Evolutionary conservation across 805 yeast genomes (phyloP), one percentile per base, ranked within the genome.

Genomic region (Yarrowia porcina): DNA sequence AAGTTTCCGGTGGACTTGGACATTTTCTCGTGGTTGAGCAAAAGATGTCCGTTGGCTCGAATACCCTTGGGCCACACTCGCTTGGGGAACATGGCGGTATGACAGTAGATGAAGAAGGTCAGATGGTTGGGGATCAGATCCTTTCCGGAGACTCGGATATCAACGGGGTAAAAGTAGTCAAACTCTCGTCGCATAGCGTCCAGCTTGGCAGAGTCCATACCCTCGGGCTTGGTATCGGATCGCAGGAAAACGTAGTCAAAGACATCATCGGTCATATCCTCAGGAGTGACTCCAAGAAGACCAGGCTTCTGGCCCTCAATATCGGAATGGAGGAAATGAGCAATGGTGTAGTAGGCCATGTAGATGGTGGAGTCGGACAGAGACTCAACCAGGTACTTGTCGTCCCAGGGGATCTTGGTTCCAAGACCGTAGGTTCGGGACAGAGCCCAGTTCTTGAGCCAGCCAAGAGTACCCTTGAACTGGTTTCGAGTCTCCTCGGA

Each of bases 361-460:
- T 94, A 94, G 64, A 94, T 80, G 23, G 99, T 94, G 25, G 98
- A 93, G 76, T 94, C 99, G 36, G 97, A 89, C 70, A 94, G 81
- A 20, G 97, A 90, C 79, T 94, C 99, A 64, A 94, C 93, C 71
- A 94, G 83, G 72, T 88, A 92, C 73, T 87, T 86, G 68, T 88
- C 87, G 79, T 94, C 99, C 99, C 99, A 94, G 64, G 99, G 99
- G 68, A 94, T 83, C 73, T 80, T 86, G 64, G 97, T 86, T 74
- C 99, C 99, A 69, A 94, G 82, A 74, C 99, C 99, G 70, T 90
- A 94, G 63, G 96, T 87, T 81, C 99, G 89, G 64, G 96, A 90
- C 65, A 94, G 90, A 60, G 99, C 98, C 99, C 99, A 94, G 80
- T 91, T 92, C 79, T 88, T 89, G 72, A 94, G 84, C 99, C 99